Evolutionary conservation across 2,329 filamentous ascomycete genomes (phyloP), one percentile per base, ranked within the genome.

Genomic region (Phialophora macrospora): DNA sequence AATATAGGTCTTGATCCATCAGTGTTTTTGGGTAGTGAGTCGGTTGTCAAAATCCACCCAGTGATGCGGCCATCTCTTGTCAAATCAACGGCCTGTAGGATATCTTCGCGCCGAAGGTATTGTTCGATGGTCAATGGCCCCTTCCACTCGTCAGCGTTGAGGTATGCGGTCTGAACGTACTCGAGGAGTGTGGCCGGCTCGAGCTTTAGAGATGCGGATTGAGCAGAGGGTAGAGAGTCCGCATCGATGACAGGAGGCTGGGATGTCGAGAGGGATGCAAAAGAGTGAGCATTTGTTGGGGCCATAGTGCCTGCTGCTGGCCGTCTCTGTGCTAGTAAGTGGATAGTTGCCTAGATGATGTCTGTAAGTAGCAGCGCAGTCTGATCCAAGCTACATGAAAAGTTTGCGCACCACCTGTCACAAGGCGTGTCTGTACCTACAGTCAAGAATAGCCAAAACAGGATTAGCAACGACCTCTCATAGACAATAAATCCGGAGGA

Each of bases 21-120:
- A 72, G 78, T 72, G 74, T 75, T 46, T 11, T 28, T 8, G 71
- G 76, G 70, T 49, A 79, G 71, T 51, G 71, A 72, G 48, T 76
- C 72, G 70, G 87, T 82, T 17, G 87, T 81, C 22, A 89, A 76
- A 59, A 87, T 81, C 87, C 87, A 89, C 64, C 81, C 81, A 2
- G 83, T 87, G 62, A 88, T 79, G 1, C 81, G 82, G 32, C 83
- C 85, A 63, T 87, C 79, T 63, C 77, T 80, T 30, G 83, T 85
- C 63, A 88, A 75, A 2, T 79, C 77, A 70, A 86, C 83, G 46
- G 78, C 74, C 46, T 79, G 74, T 6, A 89, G 80, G 55, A 80
- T 74, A 22, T 81, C 75, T 74, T 89, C 87, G 57, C 87, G 84
- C 14, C 80, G 80, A 26, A 88, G 79, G 71, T 89, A 89, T 49